phyloP scores from a whole-genome alignment of 2,329 filamentous ascomycete genomes.

The Fusarium sp. region DNA sequence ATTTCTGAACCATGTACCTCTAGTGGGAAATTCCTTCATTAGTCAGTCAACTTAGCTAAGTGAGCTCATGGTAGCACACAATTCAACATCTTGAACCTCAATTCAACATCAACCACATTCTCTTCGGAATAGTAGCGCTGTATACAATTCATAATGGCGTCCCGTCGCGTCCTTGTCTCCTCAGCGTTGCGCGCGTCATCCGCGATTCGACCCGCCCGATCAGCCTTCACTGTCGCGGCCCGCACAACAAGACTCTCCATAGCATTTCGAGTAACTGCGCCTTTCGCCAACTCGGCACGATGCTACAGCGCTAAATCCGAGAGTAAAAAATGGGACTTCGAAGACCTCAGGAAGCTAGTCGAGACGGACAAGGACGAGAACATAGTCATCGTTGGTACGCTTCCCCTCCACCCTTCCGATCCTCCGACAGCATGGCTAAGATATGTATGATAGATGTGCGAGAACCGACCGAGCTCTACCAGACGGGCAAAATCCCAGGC shows the following conservation, averaged over 20 bases:
- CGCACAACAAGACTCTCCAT: conserved; percentile 6
- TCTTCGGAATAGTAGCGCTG: background rate
- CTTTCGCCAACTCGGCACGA: conserved; percentile 5
- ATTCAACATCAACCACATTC: background rate
- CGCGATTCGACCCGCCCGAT: conserved; percentile 14
- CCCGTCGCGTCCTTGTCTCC: conserved; percentile 36
- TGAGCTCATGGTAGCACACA: conserved; percentile 7
- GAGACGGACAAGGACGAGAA: conserved; percentile 43
- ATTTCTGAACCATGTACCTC: conserved; percentile 12
- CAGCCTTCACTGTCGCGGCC: conserved; percentile 18
- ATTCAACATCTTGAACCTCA: conserved; percentile 22
- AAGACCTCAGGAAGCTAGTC: conserved; percentile 60
- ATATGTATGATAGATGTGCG: conserved; percentile 71
- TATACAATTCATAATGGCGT: conserved; percentile 28
- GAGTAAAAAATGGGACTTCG: conserved; percentile 63
- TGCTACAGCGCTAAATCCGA: conserved; percentile 34
- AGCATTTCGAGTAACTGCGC: conserved; percentile 16
- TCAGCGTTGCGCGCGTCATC: conserved; percentile 36
- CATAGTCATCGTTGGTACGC: conserved; percentile 62
- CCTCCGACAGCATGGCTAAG: background rate
- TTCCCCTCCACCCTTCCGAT: background rate
- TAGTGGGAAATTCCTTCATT: conserved; percentile 6
- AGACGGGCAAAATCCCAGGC: conserved; percentile 80
- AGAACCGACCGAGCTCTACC: conserved; percentile 75
- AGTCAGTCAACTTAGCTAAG: conserved; percentile 23